phyloP scores from a whole-genome alignment of 2,329 filamentous ascomycete species.

The Epichloe brachyelytri region DNA sequence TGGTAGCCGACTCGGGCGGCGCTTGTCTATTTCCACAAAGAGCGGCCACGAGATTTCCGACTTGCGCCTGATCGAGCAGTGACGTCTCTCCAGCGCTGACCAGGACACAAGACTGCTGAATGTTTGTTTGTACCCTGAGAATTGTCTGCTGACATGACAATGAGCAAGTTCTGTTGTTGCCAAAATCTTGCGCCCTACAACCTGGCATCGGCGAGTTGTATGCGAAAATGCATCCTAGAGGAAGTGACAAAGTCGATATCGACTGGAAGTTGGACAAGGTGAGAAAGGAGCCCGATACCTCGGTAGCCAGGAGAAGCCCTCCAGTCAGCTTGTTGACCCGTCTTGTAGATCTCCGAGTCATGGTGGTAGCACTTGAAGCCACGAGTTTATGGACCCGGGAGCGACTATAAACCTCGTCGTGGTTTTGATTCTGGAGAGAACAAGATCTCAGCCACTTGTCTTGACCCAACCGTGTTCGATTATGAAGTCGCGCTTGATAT shows the following conservation, averaged over 20 bases:
- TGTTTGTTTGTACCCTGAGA: conserved; percentile 13
- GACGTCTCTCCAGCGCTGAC: conserved; percentile 16
- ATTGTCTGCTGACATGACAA: conserved; percentile 20
- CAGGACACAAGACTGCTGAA: conserved; percentile 16
- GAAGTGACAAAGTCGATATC: conserved; percentile 23
- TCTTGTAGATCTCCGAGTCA: neutral
- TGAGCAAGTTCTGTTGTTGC: conserved; percentile 23
- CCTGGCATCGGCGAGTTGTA: conserved; percentile 29
- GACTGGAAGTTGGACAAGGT: conserved; percentile 28
- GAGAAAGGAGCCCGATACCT: conserved; percentile 13
- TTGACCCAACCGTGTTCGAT: neutral
- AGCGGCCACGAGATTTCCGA: conserved; percentile 22
- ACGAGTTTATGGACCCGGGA: neutral
- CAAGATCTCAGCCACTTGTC: neutral
- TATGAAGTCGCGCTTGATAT: neutral
- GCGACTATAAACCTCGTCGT: neutral
- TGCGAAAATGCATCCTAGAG: conserved; percentile 25
- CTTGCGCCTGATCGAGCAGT: conserved; percentile 23
- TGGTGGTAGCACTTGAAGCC: neutral
- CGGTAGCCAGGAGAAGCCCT: conserved; percentile 12
- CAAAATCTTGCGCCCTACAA: conserved; percentile 25
- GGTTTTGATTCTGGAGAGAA: neutral
- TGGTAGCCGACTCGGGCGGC: conserved; percentile 4
- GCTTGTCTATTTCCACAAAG: conserved; percentile 18
- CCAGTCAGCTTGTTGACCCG: conserved; percentile 7